Evolutionary conservation across 23 red algal genomes (phyloP), one percentile per base, ranked within the genome.

Genomic region (Gracilaria domingensis): DNA sequence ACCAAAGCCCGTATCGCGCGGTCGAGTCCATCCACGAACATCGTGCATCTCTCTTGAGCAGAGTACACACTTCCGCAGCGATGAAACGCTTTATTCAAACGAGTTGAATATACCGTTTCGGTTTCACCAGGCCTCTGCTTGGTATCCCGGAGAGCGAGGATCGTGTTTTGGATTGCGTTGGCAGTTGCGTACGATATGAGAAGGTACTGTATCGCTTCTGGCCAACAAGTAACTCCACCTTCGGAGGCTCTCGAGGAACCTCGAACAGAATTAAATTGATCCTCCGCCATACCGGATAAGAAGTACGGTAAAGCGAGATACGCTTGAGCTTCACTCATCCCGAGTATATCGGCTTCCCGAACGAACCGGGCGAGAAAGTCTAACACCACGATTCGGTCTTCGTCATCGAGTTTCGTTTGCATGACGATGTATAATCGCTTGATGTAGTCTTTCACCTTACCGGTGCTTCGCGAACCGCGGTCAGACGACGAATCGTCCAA

Each of bases 181-280:
- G 8, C 17, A 0, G 48, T 89, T 25, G 51, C 53, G 73, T 80
- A 80, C 24, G 86, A 78, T 13, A 71, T 23, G 42, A 89, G 42
- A 9, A 89, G 72, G 75, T 89, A 79, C 20, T 78, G 48, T 4
- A 89, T 48, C 47, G 86, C 86, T 80, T 80, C 86, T 16, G 70
- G 86, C 70, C 73, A 89, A 53, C 62, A 77, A 71, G 51, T 42
- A 18, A 88, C 44, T 80, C 72, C 86, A 79, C 72, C 86, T 47
- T 75, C 69, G 1, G 35, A 75, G 69, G 69, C 69, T 75, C 18
- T 40, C 36, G 21, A 75, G 69, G 69, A 45, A n/a, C 35, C 69
- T 75, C 39, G 14, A 45, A 75, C 34, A 30, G 69, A 75, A 75
- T 75, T 75, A 30, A 33, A 75, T 16, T 81, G 49, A 59, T 81